Evolutionary conservation across 768 basidiomycete species (phyloP).

Genomic region (Serendipita indica): DNA sequence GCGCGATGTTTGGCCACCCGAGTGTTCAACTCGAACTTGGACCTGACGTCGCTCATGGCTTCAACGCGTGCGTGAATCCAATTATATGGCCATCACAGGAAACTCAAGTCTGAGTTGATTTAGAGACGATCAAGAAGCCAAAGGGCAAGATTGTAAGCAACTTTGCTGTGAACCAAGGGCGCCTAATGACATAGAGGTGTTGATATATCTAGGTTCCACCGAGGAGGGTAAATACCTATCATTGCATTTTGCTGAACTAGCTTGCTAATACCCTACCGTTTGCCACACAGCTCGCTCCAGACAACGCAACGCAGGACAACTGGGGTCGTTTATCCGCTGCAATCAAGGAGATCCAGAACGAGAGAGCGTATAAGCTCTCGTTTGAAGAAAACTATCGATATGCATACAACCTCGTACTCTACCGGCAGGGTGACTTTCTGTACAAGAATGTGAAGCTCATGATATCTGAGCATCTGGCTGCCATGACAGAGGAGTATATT

Average conservation of each 20-base stretch:
- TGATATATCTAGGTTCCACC: conserved; percentile 17
- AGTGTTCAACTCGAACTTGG: neutral
- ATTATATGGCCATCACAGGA: neutral
- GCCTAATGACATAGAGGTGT: no score
- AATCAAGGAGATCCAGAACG: conserved; percentile 87
- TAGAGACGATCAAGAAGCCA: neutral
- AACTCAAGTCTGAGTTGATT: neutral
- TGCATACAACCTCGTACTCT: conserved; percentile 86
- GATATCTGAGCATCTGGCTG: conserved; percentile 68
- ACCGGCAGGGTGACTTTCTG: conserved; percentile 68
- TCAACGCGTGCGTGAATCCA: neutral
- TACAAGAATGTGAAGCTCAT: conserved; percentile 75
- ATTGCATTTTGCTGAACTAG: neutral
- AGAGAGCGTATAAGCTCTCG: conserved; percentile 76
- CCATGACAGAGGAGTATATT: conserved; percentile 59
- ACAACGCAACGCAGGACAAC: conserved; percentile 66
- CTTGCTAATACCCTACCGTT: neutral
- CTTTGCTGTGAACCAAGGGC: neutral
- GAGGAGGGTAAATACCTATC: conserved; percentile 12
- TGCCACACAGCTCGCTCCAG: conserved; percentile 48
- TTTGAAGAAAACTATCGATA: conserved; percentile 91
- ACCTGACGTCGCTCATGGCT: neutral
- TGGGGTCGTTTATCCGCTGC: conserved; percentile 72
- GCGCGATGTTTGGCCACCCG: neutral
- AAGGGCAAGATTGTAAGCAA: neutral